These are phyloP conservation scores for Effrenium voratum DNA, from an alignment of 73 alveolate genomes.

Conservation along the genomic window DNA sequence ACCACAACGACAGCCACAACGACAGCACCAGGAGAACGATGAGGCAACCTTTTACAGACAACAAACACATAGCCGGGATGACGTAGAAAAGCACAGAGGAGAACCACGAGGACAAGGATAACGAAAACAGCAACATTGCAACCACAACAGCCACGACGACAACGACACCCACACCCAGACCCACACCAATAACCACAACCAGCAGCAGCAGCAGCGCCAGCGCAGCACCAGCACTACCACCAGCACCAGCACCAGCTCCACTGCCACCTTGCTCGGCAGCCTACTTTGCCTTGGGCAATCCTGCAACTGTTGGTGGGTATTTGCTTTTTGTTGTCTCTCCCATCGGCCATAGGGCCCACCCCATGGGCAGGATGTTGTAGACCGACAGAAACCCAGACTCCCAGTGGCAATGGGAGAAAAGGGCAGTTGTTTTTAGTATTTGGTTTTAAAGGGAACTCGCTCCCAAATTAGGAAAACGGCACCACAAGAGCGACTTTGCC, in stretches of 20 bases:
- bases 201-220: neutral
- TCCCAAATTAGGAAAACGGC: too few relatives aligned
- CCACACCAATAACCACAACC: neutral
- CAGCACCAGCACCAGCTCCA: neutral
- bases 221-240: neutral
- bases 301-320: neutral
- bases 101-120: neutral
- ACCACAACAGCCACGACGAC: neutral
- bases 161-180: neutral
- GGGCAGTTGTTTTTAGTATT: too few relatives aligned
- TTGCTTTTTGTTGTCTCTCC: too few relatives aligned
- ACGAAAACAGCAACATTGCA: neutral
- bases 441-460: too few relatives aligned
- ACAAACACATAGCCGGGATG: neutral
- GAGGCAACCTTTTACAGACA: neutral
- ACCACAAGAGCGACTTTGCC: too few relatives aligned
- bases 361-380: neutral
- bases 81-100: neutral
- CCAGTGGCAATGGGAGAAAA: neutral
- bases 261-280: neutral
- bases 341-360: too few relatives aligned
- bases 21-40: neutral
- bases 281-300: neutral
- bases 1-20: neutral
- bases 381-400: neutral